Evolutionary conservation across 345 rosid species (phyloP).

Genomic region (Acer yangbiense): DNA sequence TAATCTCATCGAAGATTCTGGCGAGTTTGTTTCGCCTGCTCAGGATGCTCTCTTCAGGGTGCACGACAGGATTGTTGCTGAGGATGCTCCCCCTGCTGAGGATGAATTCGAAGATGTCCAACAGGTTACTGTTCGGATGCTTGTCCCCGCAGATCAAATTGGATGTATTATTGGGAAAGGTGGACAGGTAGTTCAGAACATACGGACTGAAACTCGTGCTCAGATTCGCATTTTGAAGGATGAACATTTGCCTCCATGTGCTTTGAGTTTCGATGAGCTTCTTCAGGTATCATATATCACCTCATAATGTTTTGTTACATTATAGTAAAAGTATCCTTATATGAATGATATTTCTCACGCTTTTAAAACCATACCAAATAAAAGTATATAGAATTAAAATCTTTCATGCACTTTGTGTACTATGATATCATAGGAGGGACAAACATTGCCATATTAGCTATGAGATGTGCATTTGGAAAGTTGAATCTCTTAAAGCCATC

Average conservation of each 20-base stretch:
- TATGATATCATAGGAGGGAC: neutral
- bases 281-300: constrained; percentile 48
- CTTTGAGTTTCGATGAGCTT: constrained; percentile 62
- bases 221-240: constrained; percentile 60
- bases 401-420: neutral
- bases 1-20: constrained; percentile 47
- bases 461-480: neutral
- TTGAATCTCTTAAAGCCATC: neutral
- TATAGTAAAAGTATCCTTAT: constrained; percentile 2
- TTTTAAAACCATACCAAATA: neutral
- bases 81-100: constrained; percentile 35
- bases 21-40: constrained; percentile 52
- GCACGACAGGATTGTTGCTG: constrained; percentile 52
- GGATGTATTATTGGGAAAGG: constrained; percentile 77
- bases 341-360: neutral
- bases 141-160: constrained; percentile 73
- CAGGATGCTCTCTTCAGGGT: constrained; percentile 70
- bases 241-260: constrained; percentile 57
- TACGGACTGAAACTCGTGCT: constrained; percentile 55
- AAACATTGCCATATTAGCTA: neutral
- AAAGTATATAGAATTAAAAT: neutral
- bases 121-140: constrained; percentile 50
- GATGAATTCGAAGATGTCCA: constrained; percentile 42
- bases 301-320: constrained; percentile 2
- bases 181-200: constrained; percentile 61